A percentile compares a stretch with the other conserved stretches of the same genome.
Evolutionary conservation across 2,329 filamentous ascomycete species (phyloP).

Genomic region (Paraphaeosphaeria minitans): DNA sequence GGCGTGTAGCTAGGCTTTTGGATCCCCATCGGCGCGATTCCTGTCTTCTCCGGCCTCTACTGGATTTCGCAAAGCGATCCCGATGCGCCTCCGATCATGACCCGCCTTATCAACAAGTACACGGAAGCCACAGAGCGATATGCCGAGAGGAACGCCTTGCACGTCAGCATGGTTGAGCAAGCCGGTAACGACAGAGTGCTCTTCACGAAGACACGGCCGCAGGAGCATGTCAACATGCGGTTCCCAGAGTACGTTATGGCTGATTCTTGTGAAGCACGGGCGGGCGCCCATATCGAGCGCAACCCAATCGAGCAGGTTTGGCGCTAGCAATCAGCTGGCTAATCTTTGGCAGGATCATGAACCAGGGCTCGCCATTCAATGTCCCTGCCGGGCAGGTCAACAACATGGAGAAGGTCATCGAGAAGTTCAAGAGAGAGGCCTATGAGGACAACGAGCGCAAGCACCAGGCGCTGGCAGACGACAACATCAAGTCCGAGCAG

Average conservation of each 20-base stretch:
- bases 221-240: slow-evolving; percentile 59
- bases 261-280: background rate
- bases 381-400: slow-evolving; percentile 65
- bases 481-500: slow-evolving; percentile 42
- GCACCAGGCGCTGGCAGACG: slow-evolving; percentile 48
- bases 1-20: slow-evolving; percentile 53
- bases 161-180: slow-evolving; percentile 65
- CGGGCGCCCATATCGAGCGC: background rate
- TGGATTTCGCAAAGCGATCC: slow-evolving; percentile 48
- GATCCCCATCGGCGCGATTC: slow-evolving; percentile 53
- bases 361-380: slow-evolving; percentile 67
- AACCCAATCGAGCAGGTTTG: too few species aligned
- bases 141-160: slow-evolving; percentile 63
- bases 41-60: slow-evolving; percentile 53
- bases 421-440: slow-evolving; percentile 65
- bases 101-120: slow-evolving; percentile 61
- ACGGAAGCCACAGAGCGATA: slow-evolving; percentile 58
- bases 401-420: slow-evolving; percentile 64
- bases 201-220: slow-evolving; percentile 56
- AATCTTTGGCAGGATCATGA: slow-evolving; percentile 60
- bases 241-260: slow-evolving; percentile 66
- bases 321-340: slow-evolving; percentile 12
- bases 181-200: slow-evolving; percentile 67
- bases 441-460: slow-evolving; percentile 63
- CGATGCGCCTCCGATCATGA: slow-evolving; percentile 51